Evolutionary conservation across 495 filamentous ascomycete genomes (phyloP).

Genomic region (Oidiodendron maius): DNA sequence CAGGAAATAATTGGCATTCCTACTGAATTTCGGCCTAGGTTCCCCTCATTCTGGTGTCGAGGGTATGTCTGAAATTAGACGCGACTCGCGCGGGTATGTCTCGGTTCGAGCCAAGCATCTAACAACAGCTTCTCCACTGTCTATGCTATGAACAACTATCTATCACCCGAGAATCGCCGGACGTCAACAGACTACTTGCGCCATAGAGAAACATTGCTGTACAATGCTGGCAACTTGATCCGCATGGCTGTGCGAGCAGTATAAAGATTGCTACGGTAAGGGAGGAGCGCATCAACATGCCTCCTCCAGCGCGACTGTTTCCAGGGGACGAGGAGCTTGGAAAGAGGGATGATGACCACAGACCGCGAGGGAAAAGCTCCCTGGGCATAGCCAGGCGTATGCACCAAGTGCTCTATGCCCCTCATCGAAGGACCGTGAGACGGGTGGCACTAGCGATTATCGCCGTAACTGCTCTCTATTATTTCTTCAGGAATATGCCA

Average conservation of each 20-base stretch:
- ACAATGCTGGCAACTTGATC: not conserved
- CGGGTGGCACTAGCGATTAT: slow-evolving; percentile 37
- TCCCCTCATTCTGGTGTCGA: too few species aligned
- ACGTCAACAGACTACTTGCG: too few species aligned
- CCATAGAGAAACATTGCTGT: too few species aligned
- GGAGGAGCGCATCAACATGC: slow-evolving; percentile 26
- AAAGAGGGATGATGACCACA: slow-evolving; percentile 63
- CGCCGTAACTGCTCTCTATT: slow-evolving; percentile 36
- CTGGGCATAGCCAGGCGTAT: slow-evolving; percentile 14
- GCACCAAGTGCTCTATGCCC: slow-evolving; percentile 9
- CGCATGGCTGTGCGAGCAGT: slow-evolving; percentile 9
- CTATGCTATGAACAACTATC: too few species aligned
- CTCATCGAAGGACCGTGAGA: slow-evolving; percentile 13
- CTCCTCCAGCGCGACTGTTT: slow-evolving; percentile 38
- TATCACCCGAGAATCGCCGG: too few species aligned
- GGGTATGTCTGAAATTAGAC: too few species aligned
- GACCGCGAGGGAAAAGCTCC: slow-evolving; percentile 22
- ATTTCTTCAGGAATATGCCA: slow-evolving; percentile 51
- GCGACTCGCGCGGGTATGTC: too few species aligned
- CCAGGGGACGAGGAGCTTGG: slow-evolving; percentile 61
- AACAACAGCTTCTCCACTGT: too few species aligned
- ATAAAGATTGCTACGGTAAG: slow-evolving; percentile 17
- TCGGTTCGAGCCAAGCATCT: too few species aligned
- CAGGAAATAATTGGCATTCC: too few species aligned
- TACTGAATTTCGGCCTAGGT: too few species aligned